Evolutionary conservation across 2,329 filamentous ascomycete genomes (phyloP).

Genomic region (Fusarium tricinctum): DNA sequence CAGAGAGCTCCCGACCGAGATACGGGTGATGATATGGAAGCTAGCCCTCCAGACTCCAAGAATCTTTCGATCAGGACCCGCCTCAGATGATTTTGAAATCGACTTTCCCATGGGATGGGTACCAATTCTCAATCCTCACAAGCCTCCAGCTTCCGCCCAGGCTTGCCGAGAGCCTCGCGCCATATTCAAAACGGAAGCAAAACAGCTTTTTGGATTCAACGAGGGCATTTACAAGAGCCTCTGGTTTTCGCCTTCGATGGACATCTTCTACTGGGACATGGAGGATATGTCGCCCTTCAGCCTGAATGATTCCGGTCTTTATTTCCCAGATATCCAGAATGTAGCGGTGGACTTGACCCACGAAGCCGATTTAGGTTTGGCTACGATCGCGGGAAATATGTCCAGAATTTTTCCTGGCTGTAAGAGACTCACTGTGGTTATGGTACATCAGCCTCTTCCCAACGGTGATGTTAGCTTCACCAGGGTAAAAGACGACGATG

Average conservation of each 20-base stretch:
- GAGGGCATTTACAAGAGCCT: neutral
- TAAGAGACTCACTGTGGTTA: neutral
- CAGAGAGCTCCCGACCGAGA: neutral
- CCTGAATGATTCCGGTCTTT: neutral
- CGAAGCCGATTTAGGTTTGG: neutral
- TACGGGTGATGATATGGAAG: neutral
- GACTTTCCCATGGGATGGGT: neutral
- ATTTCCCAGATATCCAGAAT: neutral
- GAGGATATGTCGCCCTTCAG: rapidly evolving
- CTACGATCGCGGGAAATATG: neutral
- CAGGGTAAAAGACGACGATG: neutral
- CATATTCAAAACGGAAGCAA: neutral
- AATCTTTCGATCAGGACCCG: neutral
- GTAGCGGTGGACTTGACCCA: neutral
- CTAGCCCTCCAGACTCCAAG: neutral
- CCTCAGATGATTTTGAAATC: neutral
- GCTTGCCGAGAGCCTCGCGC: conserved; percentile 5
- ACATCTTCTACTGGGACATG: conserved; percentile 15
- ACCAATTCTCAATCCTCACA: conserved; percentile 5
- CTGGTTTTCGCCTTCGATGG: neutral
- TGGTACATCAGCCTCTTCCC: neutral
- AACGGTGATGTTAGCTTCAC: neutral
- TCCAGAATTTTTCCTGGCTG: neutral
- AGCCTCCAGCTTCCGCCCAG: neutral
- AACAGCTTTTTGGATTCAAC: neutral